Evolutionary conservation across 345 rosid genomes (phyloP).

Genomic region (Eucalyptus curtisii): DNA sequence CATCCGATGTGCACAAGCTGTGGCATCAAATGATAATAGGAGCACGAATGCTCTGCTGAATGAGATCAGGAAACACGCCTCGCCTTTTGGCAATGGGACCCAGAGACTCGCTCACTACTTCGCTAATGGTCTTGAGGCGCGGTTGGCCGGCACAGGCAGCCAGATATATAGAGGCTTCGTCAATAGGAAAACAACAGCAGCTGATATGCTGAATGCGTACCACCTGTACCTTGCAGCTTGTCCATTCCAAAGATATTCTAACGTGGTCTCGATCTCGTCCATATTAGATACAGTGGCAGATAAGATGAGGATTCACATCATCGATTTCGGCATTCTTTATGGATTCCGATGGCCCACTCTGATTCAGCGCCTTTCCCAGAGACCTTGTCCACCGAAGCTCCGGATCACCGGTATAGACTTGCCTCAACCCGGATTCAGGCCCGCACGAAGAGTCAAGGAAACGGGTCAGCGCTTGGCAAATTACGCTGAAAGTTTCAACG

Average conservation of each 20-base stretch:
- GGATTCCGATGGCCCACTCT: background rate
- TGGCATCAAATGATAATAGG: conserved; percentile 7
- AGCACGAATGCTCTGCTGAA: background rate
- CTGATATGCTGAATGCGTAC: background rate
- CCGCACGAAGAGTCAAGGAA: background rate
- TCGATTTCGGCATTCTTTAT: background rate
- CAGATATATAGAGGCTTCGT: background rate
- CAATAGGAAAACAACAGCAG: conserved; percentile 3
- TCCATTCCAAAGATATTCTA: background rate
- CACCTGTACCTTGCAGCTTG: background rate
- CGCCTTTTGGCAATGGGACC: background rate
- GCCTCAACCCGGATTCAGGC: background rate
- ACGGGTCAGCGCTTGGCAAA: background rate
- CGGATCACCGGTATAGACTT: background rate
- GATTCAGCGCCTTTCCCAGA: background rate
- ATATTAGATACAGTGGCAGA: background rate
- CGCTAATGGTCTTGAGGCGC: background rate
- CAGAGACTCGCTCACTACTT: background rate
- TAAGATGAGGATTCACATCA: background rate
- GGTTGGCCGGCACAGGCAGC: background rate
- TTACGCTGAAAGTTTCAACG: background rate
- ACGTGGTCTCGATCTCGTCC: accelerated
- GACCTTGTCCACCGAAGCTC: background rate
- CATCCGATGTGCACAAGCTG: conserved; percentile 18
- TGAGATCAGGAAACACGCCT: background rate